Base-by-base conservation (phyloP, 352 stramenopile species). In the Phytophthora sp. region DNA sequence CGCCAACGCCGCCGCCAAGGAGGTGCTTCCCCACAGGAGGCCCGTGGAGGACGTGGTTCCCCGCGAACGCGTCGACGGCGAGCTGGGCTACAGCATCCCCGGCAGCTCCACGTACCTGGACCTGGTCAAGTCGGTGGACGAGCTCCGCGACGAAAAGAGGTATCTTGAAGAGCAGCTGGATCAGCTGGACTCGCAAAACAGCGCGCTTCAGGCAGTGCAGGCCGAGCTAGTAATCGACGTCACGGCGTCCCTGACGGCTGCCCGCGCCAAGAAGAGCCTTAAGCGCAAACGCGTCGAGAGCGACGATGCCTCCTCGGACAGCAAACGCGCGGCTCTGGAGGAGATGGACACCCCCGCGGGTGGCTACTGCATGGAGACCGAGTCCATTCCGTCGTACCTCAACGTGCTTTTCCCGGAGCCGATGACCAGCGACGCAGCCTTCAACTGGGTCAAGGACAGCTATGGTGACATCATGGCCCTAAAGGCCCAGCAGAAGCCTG, bases 361-460 rank as follows among this genome's bases (percentile, higher is more conserved):
- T 12, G 72, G 72, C 4, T 80, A 80, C 59, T 75, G 72, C 48
- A 43, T 73, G 26, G 72, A 77, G 56, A 80, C 67, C 24, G 72
- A 80, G 31, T 24, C 55, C n/a, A 54, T 80, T 32, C 72, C 72
- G 26, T 61, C 68, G 12, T 80, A 75, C 46, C 68, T 80, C 37
- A 65, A 69, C 9, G 63, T 71, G 39, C 64, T 80, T 11, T 80
- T 80, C 56, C 44, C 63, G 5, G 49, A 66, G 37, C 72, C 68
- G 17, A 65, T 80, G 63, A 70, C 63, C 4, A 75, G 54, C 48
- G 67, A 72, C 37, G 53, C 59, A 11, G 72, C 72, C 11, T 80
- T 80, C 41, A 74, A 80, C 63, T 80, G 72, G 72, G 72, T 80
- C 51, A 80, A 80, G 53, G 66, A 80, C 41, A 77, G 72, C 65